These are phyloP conservation scores for Zychaea mexicana DNA, from an alignment of 371 early-diverging fungal species.

Conservation along the genomic window DNA sequence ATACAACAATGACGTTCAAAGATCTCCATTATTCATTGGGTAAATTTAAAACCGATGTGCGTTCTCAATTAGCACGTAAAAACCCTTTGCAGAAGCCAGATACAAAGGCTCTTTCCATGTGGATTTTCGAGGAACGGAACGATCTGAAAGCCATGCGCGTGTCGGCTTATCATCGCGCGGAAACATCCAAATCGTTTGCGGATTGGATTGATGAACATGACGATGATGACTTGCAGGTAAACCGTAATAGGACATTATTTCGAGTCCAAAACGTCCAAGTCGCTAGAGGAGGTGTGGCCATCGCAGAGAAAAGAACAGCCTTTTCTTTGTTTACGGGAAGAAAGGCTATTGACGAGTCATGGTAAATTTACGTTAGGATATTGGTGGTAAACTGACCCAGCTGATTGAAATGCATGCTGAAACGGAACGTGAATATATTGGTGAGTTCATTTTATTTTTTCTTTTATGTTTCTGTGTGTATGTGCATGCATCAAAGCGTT, in stretches of 20 bases:
- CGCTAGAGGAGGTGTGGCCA: too few species aligned
- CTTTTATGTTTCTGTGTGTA: too few species aligned
- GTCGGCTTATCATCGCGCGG: constrained; percentile 33
- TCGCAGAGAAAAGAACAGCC: neutral
- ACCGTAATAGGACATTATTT: neutral
- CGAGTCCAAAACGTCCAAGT: too few species aligned
- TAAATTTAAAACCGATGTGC: constrained; percentile 34
- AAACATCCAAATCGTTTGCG: constrained; percentile 31
- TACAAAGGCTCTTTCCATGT: constrained; percentile 38
- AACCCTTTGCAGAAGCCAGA: constrained; percentile 44
- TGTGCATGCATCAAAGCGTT: too few species aligned
- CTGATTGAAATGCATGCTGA: constrained; percentile 37
- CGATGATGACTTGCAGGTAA: constrained; percentile 22
- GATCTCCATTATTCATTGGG: constrained; percentile 40
- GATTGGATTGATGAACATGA: constrained; percentile 29
- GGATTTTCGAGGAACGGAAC: constrained; percentile 45
- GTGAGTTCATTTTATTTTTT: constrained; percentile 12
- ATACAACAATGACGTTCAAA: constrained; percentile 32
- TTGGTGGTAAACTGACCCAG: constrained; percentile 27
- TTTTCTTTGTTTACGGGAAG: neutral
- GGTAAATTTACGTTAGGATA: constrained; percentile 22
- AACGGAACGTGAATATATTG: constrained; percentile 34
- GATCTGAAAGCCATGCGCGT: constrained; percentile 30
- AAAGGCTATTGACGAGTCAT: too few species aligned
- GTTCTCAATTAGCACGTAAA: constrained; percentile 34